phyloP scores from a whole-genome alignment of 2,329 filamentous ascomycete genomes.

The Didymellaceae sp. region DNA sequence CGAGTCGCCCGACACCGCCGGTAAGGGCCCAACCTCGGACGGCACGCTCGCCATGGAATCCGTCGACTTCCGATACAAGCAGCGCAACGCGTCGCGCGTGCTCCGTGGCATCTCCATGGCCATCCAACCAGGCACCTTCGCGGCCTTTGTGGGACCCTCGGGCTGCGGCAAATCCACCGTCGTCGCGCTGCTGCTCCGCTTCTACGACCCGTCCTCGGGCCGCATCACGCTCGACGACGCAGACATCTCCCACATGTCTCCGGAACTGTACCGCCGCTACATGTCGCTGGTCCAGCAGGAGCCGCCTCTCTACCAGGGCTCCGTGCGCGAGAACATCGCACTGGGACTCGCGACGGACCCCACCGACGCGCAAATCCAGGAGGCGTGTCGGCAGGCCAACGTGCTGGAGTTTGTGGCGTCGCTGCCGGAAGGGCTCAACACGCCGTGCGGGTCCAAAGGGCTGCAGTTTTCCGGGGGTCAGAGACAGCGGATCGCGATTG shows the following conservation, averaged over 20 bases:
- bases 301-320: constrained; percentile 54
- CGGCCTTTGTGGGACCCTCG: constrained; percentile 66
- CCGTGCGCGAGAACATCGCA: constrained; percentile 56
- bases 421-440: constrained; percentile 25
- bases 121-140: constrained; percentile 61
- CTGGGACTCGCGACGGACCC: constrained; percentile 53
- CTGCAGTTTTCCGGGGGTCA: constrained; percentile 76
- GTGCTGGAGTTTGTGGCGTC: constrained; percentile 42
- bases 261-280: constrained; percentile 60
- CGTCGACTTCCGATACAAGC: constrained; percentile 91
- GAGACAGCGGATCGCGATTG: constrained; percentile 77
- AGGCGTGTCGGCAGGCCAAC: constrained; percentile 60
- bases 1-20: neutral
- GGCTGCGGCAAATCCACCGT: constrained; percentile 94
- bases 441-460: constrained; percentile 45
- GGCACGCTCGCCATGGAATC: constrained; percentile 72
- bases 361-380: constrained; percentile 33
- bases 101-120: constrained; percentile 62
- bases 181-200: constrained; percentile 87
- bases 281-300: constrained; percentile 71
- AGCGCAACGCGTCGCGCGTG: constrained; percentile 77
- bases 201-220: constrained; percentile 83
- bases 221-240: constrained; percentile 70
- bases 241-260: constrained; percentile 59
- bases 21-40: neutral